Conservation (phyloP, 225 moss, liverwort and hornwort genomes). For the Polytrichum commune region DNA sequence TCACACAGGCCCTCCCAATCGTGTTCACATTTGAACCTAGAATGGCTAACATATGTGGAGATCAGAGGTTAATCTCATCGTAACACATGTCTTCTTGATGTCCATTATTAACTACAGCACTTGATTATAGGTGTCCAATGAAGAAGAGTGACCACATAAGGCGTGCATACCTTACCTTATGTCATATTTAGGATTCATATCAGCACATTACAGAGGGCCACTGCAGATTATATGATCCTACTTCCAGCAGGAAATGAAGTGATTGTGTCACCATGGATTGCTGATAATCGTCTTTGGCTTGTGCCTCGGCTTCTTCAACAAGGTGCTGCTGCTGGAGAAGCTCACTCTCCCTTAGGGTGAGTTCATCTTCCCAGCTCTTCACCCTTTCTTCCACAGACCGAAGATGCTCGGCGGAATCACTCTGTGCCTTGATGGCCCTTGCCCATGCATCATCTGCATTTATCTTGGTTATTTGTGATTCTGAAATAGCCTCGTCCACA, state of each 20-base stretch:
- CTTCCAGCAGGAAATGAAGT: neutral
- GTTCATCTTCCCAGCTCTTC: conserved; percentile 59
- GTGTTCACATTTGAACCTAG: no score
- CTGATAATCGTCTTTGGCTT: conserved; percentile 47
- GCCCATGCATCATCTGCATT: conserved; percentile 61
- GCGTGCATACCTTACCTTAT: no score
- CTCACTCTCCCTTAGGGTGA: conserved; percentile 46
- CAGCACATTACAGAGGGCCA: no score
- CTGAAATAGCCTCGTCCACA: conserved; percentile 31
- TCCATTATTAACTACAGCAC: no score
- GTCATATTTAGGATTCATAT: no score
- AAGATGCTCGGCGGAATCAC: conserved; percentile 56
- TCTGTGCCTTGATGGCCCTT: conserved; percentile 43
- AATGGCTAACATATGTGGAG: no score
- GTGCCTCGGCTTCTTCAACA: conserved; percentile 35
- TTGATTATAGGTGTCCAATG: no score
- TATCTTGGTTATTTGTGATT: conserved; percentile 42
- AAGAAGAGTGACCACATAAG: no score
- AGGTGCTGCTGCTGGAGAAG: conserved; percentile 40
- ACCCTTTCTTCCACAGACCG: conserved; percentile 53
- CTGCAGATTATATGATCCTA: neutral
- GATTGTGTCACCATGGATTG: conserved; percentile 14
- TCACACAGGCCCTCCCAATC: no score
- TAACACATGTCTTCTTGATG: no score
- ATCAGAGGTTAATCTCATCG: no score